Percentiles rank a stretch among this genome's conserved stretches.
phyloP scores from a whole-genome alignment of 805 yeast genomes.

The Kregervanrija delftensis region DNA sequence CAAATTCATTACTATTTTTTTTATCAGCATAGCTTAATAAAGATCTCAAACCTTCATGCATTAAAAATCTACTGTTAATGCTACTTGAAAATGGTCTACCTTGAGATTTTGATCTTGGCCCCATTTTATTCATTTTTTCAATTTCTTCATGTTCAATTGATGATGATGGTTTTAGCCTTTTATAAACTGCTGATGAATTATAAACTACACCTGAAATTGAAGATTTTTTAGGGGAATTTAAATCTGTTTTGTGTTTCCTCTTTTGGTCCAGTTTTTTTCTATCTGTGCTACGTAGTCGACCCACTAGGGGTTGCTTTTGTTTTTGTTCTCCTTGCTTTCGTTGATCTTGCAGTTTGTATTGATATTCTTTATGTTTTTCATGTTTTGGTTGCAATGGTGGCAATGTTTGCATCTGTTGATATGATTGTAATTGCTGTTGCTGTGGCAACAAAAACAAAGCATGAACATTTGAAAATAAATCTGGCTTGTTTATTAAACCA shows the following conservation, averaged over 20 bases:
- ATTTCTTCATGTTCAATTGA: constrained; percentile 4
- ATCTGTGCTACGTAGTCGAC: too few relatives aligned
- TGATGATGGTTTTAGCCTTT: constrained; percentile 15
- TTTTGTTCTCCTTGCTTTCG: too few relatives aligned
- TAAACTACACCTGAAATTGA: constrained; percentile 22
- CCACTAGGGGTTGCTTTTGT: too few relatives aligned
- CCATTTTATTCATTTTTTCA: constrained; percentile 1
- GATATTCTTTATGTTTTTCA: background rate
- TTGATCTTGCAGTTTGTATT: too few relatives aligned
- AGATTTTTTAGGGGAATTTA: constrained; percentile 5
- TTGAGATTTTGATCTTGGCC: constrained; percentile 17
- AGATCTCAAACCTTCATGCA: constrained; percentile 21
- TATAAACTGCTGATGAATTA: constrained; percentile 20
- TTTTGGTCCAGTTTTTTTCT: too few relatives aligned
- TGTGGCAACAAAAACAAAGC: too few relatives aligned
- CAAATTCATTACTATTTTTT: constrained; percentile 13
- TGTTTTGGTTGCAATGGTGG: background rate
- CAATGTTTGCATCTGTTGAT: background rate
- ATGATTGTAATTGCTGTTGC: background rate
- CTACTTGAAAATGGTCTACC: constrained; percentile 31
- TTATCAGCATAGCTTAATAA: constrained; percentile 22
- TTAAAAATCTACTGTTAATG: constrained; percentile 22
- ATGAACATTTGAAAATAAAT: too few relatives aligned
- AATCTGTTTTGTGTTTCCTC: too few relatives aligned
- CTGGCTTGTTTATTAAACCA: too few relatives aligned